A percentile compares a stretch with the other conserved stretches of the same genome.
Conservation (phyloP, 768 basidiomycete species). For the Boletus vinaceobasis region DNA sequence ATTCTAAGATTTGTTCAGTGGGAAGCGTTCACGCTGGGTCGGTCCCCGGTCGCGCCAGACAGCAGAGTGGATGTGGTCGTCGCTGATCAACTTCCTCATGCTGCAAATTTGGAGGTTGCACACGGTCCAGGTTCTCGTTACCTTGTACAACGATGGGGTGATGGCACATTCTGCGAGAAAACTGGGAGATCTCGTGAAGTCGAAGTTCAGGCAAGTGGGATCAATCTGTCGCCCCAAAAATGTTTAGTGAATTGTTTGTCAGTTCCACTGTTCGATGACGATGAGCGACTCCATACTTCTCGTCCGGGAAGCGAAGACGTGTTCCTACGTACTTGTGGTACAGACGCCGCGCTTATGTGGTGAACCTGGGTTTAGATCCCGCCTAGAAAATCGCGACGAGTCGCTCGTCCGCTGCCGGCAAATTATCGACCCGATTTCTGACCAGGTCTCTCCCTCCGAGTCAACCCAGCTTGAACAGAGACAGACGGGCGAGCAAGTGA, state of each 20-base stretch:
- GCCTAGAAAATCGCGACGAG: constrained; percentile 61
- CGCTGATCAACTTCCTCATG: constrained; percentile 60
- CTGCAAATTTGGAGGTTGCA: constrained; percentile 72
- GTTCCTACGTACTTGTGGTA: constrained; percentile 90
- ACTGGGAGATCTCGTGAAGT: constrained; percentile 83
- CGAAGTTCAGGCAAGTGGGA: constrained; percentile 80
- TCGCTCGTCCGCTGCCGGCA: constrained; percentile 76
- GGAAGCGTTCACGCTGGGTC: constrained; percentile 77
- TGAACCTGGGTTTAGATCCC: constrained; percentile 88
- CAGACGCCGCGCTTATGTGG: constrained; percentile 93
- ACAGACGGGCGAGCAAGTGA: constrained; percentile 25
- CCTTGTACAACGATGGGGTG: constrained; percentile 87
- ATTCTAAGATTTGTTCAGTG: constrained; percentile 42
- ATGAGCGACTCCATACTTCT: constrained; percentile 88
- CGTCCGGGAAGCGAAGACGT: constrained; percentile 91
- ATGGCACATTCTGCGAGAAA: constrained; percentile 92
- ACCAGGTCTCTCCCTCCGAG: constrained; percentile 22
- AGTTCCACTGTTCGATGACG: constrained; percentile 97
- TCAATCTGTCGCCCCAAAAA: neutral
- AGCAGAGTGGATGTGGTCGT: constrained; percentile 62
- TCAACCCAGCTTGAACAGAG: constrained; percentile 31
- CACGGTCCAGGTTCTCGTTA: constrained; percentile 80
- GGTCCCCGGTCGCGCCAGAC: constrained; percentile 59
- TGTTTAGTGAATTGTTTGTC: constrained; percentile 7
- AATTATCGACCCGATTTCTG: constrained; percentile 42